Percentiles rank a stretch among this genome's conserved stretches.
Conservation (phyloP, 257 asterid genomes). For the Solanum ossicruentum region DNA sequence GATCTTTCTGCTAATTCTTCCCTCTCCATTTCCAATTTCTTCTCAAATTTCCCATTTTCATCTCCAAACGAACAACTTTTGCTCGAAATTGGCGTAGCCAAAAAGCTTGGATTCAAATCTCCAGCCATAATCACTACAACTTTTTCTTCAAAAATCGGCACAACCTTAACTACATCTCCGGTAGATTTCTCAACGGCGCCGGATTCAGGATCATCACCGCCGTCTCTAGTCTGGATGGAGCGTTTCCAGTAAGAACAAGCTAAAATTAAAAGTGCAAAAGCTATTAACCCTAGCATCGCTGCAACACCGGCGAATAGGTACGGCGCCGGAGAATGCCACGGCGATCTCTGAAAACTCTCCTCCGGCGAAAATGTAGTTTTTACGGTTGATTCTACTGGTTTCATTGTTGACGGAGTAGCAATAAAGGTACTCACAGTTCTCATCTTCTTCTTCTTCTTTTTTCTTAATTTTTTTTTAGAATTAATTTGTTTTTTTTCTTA, state of each 20-base stretch:
- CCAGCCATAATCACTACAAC: constrained; percentile 84
- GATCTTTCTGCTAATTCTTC: neutral
- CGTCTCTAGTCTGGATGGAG: neutral
- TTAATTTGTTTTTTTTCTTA: neutral
- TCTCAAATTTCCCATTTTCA: neutral
- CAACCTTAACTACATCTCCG: constrained; percentile 1
- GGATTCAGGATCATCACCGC: constrained; percentile 25
- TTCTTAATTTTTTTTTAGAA: neutral
- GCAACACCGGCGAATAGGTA: constrained; percentile 77
- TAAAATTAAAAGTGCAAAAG: constrained; percentile 63
- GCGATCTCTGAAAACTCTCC: constrained; percentile 24
- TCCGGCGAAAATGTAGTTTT: neutral
- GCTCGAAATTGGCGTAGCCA: constrained; percentile 70
- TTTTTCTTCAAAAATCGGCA: constrained; percentile 52
- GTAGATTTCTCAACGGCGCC: constrained; percentile 22
- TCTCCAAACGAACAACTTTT: constrained; percentile 1
- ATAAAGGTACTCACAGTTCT: neutral
- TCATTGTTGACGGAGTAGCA: neutral
- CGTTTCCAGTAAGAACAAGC: constrained; percentile 75
- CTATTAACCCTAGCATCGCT: constrained; percentile 80
- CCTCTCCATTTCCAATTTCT: neutral
- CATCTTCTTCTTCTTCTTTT: neutral
- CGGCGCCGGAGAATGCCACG: constrained; percentile 93
- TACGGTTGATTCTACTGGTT: neutral
- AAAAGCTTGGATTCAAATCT: constrained; percentile 59